These are phyloP conservation scores for Populus euphratica DNA, from an alignment of 345 rosid genomes.

Conservation along the genomic window DNA sequence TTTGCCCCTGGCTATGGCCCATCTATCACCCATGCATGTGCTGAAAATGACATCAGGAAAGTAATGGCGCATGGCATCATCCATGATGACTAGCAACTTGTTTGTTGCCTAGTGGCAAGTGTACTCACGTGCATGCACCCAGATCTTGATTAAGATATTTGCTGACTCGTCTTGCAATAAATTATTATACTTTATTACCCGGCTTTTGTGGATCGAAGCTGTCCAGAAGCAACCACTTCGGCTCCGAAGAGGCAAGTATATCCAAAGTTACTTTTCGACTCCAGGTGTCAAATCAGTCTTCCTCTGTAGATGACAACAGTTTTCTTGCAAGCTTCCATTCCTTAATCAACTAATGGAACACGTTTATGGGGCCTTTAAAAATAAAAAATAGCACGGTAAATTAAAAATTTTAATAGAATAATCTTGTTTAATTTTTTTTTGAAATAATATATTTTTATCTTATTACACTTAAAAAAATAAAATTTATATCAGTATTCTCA, in stretches of 20 bases:
- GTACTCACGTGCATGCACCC: no score
- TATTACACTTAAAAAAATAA: no score
- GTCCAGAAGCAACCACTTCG: background rate
- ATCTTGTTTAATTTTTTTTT: no score
- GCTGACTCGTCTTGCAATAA: background rate
- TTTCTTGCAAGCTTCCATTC: no score
- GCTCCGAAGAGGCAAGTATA: background rate
- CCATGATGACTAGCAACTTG: background rate
- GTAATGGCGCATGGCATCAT: background rate
- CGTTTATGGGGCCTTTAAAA: no score
- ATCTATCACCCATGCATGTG: background rate
- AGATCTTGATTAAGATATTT: background rate
- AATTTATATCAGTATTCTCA: no score
- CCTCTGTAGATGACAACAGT: no score
- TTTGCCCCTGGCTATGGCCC: background rate
- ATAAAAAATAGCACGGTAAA: no score
- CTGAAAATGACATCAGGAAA: background rate
- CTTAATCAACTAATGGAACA: background rate
- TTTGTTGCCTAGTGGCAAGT: background rate
- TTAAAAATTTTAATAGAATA: no score
- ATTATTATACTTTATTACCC: background rate
- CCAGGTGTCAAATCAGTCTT: background rate
- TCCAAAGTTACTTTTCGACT: background rate
- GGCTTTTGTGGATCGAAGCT: background rate
- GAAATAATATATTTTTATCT: no score